Conservation (phyloP, 805 yeast species). For the Pichia rugopelliculosa region DNA sequence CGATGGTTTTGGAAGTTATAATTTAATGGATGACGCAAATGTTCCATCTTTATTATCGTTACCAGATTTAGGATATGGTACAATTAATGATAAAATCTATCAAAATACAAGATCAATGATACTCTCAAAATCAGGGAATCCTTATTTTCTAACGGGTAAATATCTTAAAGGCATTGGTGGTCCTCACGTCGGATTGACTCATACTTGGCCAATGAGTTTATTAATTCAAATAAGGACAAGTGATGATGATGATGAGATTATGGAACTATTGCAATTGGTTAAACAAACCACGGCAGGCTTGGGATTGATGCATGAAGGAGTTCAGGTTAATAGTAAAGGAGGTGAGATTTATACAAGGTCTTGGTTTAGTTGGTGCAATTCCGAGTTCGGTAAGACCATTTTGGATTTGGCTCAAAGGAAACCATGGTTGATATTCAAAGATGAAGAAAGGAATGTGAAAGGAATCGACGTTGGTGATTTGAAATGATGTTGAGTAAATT, state of each 20-base stretch:
- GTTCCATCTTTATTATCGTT: slow-evolving; percentile 74
- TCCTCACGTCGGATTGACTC: slow-evolving; percentile 74
- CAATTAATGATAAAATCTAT: slow-evolving; percentile 48
- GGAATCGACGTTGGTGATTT: too few relatives aligned
- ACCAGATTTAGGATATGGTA: slow-evolving; percentile 68
- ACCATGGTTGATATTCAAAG: slow-evolving; percentile 62
- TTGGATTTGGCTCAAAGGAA: slow-evolving; percentile 64
- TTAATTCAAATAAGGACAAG: slow-evolving; percentile 68
- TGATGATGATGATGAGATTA: slow-evolving; percentile 63
- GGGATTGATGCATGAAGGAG: slow-evolving; percentile 81
- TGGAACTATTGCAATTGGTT: slow-evolving; percentile 38
- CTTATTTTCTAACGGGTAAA: slow-evolving; percentile 61
- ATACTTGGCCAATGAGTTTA: slow-evolving; percentile 92
- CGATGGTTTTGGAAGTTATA: slow-evolving; percentile 73
- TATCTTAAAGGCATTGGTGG: slow-evolving; percentile 79
- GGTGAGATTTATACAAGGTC: slow-evolving; percentile 54
- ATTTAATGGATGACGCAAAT: slow-evolving; percentile 87
- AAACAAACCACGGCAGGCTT: slow-evolving; percentile 60
- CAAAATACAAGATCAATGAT: slow-evolving; percentile 77
- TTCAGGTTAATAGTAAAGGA: slow-evolving; percentile 53
- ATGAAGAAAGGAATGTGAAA: slow-evolving; percentile 13
- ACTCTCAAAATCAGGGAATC: slow-evolving; percentile 61
- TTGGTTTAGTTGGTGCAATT: slow-evolving; percentile 94
- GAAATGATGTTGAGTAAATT: too few relatives aligned
- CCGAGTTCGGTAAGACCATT: slow-evolving; percentile 86